Evolutionary conservation across 352 stramenopile species (phyloP).

Genomic region (Globisporangium camurandrum): DNA sequence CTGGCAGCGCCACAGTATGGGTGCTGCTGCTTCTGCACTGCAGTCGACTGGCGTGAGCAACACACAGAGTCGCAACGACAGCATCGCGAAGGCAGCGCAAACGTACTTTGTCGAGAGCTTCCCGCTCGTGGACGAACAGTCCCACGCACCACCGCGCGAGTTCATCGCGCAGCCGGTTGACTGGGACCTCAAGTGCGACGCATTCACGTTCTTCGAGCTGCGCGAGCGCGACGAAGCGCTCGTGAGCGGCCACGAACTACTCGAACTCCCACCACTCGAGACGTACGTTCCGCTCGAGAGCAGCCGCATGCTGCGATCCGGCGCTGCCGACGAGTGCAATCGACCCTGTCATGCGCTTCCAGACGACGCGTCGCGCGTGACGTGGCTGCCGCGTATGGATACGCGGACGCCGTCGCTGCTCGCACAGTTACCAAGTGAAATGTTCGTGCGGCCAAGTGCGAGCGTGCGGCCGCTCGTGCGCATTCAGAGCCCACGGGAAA

Average conservation of each 20-base stretch:
- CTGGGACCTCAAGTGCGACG: conserved; percentile 38
- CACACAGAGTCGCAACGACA: background rate
- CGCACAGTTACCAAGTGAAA: conserved; percentile 30
- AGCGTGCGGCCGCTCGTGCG: conserved; percentile 38
- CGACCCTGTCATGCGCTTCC: background rate
- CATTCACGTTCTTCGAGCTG: conserved; percentile 57
- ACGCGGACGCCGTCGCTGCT: conserved; percentile 23
- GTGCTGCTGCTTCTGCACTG: background rate
- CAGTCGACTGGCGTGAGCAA: background rate
- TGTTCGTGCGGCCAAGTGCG: conserved; percentile 47
- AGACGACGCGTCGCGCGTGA: too few relatives aligned
- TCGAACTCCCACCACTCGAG: conserved; percentile 44
- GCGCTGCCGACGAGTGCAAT: conserved; percentile 42
- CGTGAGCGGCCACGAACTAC: conserved; percentile 45
- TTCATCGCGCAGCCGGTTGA: conserved; percentile 32
- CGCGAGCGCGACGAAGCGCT: conserved; percentile 59
- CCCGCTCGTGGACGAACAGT: conserved; percentile 52
- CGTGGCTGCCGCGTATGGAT: conserved; percentile 2
- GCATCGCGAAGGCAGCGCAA: background rate
- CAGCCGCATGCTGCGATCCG: conserved; percentile 24
- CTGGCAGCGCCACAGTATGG: conserved; percentile 22
- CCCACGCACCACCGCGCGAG: conserved; percentile 23
- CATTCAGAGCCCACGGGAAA: conserved; percentile 32
- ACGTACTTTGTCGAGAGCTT: conserved; percentile 41
- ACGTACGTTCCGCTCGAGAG: conserved; percentile 55